Evolutionary conservation across 176 grass and related monocot genomes (phyloP), one percentile per base, ranked within the genome.

Genomic region (Carex littledalei): DNA sequence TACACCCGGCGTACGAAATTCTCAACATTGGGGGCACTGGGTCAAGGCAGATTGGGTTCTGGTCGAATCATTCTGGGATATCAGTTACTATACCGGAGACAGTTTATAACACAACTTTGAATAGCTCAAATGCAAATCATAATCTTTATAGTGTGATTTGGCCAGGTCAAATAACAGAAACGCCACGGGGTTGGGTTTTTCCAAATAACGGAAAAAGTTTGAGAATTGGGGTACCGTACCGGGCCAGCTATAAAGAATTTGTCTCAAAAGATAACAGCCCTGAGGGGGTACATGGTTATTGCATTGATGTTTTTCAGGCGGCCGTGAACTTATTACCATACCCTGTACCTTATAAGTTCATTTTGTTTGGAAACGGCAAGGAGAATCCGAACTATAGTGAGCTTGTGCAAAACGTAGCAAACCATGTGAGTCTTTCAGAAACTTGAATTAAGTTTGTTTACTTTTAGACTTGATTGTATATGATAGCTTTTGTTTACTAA

Each of bases 291-390:
- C 88, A 90, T 52, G 95, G 95, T 26, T 98, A 94, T 86, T 94
- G 95, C 88, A 69, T 98, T n/a, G 95, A 98, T 87, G 93, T 98
- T 7, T 98, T 98, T 78, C 89, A 93, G 41, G 92, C 92, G 6
- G 95, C 95, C 0, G 79, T 92, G 32, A 87, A 66, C 39, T 87
- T 91, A 73, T 83, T 98, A 16, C 88, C 93, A 1, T 98, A 98
- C 85, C 89, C 93, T 15, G 93, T 98, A 67, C 89, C 91, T 2
- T 63, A 47, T 45, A 31, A 86, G 8, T 98, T 94, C 85, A 29
- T 84, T 55, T 67, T 88, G 8, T 89, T 98, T 67, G 95, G 95
- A 63, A 86, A 94, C 81, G 95, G 95, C 43, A 85, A 85, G 4
- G 81, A 86, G 86, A 98, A 98, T 84, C 95, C 95, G 6, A 86